Conservation (phyloP, 495 filamentous ascomycete species). For the Cercophora sp. region DNA sequence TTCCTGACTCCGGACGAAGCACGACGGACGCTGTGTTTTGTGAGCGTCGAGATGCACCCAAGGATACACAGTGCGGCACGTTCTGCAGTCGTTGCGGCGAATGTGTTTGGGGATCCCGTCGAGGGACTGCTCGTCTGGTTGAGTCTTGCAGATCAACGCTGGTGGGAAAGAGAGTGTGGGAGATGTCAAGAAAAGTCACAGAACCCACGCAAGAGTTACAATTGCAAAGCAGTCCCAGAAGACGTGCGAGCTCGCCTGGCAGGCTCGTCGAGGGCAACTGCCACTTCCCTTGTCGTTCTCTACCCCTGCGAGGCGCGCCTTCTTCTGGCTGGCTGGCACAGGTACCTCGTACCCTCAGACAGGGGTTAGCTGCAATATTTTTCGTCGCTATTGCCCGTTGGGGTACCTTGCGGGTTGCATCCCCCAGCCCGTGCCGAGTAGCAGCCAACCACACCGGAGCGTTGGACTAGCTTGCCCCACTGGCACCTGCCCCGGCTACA, state of each 20-base stretch:
- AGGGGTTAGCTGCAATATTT: conserved; percentile 25
- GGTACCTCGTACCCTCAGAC: conserved; percentile 10
- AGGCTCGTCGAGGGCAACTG: conserved; percentile 15
- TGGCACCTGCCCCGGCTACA: conserved; percentile 13
- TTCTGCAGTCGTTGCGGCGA: neutral
- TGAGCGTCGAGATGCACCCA: conserved; percentile 2
- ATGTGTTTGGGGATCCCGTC: conserved; percentile 1
- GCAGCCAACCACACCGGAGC: conserved; percentile 14
- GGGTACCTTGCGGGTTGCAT: conserved; percentile 17
- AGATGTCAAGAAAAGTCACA: conserved; percentile 4
- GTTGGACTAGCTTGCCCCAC: conserved; percentile 9
- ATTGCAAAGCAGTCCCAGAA: conserved; percentile 5
- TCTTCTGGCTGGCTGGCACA: neutral
- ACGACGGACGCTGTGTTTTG: too few species aligned
- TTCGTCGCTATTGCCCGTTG: conserved; percentile 24
- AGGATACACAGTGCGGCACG: neutral
- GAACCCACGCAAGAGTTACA: conserved; percentile 4
- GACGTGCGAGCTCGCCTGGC: conserved; percentile 8
- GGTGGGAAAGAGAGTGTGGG: conserved; percentile 3
- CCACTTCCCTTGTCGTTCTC: neutral
- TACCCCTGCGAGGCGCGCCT: neutral
- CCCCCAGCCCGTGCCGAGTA: conserved; percentile 17
- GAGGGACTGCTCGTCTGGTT: neutral
- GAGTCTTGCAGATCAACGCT: too few species aligned
- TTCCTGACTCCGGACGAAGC: too few species aligned